Evolutionary conservation across 352 stramenopile species (phyloP).

Genomic region (Pythium insidiosum): DNA sequence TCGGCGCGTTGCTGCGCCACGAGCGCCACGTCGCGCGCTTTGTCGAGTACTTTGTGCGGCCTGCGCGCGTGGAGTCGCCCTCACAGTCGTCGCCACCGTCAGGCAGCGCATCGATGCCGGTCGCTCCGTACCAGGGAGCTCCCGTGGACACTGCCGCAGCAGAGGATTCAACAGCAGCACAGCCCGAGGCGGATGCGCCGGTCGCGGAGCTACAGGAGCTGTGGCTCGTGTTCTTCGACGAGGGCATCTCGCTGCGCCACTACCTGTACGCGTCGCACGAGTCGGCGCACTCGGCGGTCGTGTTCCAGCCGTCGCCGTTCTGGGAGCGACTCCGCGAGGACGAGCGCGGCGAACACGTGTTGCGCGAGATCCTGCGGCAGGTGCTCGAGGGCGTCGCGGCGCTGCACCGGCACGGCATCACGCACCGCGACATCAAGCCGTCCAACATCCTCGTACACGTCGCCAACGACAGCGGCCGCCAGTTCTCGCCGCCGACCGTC

Average conservation of each 20-base stretch:
- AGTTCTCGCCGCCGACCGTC: conserved; percentile 22
- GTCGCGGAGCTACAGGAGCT: conserved; percentile 36
- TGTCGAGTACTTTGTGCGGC: conserved; percentile 84
- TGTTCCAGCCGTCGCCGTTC: conserved; percentile 70
- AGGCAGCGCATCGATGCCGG: too few species aligned
- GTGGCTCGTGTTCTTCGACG: conserved; percentile 88
- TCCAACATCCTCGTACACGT: conserved; percentile 66
- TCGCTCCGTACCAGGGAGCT: too few species aligned
- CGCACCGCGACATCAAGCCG: conserved; percentile 84
- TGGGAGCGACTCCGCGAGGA: conserved; percentile 67
- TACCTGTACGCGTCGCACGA: conserved; percentile 77
- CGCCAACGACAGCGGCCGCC: background rate
- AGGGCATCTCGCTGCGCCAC: conserved; percentile 81
- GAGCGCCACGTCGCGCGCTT: conserved; percentile 76
- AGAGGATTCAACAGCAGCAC: too few species aligned
- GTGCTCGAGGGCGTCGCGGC: conserved; percentile 85
- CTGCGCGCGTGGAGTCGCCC: background rate
- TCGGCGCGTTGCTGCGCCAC: conserved; percentile 36
- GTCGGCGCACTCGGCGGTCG: conserved; percentile 28
- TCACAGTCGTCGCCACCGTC: background rate
- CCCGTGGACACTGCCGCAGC: too few species aligned
- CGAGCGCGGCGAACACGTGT: conserved; percentile 38
- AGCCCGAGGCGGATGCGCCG: conserved; percentile 7
- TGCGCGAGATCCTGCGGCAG: conserved; percentile 93
- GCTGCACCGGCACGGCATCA: conserved; percentile 88